phyloP scores from a whole-genome alignment of 2,329 filamentous ascomycete species.

The Sporothrix dimorphospora region DNA sequence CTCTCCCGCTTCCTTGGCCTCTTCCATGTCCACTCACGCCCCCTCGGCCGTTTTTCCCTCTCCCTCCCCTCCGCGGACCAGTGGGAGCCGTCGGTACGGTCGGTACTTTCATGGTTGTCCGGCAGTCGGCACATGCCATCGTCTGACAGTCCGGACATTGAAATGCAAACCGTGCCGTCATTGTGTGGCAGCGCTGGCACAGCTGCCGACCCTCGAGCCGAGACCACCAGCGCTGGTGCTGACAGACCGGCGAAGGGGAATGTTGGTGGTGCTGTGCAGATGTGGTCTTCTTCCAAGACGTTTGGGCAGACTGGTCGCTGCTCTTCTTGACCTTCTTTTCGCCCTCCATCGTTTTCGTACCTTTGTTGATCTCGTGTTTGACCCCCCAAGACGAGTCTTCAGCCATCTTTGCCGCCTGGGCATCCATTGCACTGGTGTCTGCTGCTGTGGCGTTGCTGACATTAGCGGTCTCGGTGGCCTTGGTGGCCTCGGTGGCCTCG shows the following conservation, averaged over 20 bases:
- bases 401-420: not conserved
- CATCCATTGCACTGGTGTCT: not conserved
- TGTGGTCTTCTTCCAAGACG: not conserved
- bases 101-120: not conserved
- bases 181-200: not conserved
- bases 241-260: not conserved
- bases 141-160: not conserved
- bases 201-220: not conserved
- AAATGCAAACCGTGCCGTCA: not conserved
- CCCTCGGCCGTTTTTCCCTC: not conserved
- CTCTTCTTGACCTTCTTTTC: not conserved
- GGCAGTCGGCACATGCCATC: not conserved
- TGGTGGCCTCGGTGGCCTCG: not conserved
- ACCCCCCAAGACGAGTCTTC: not conserved
- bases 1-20: not conserved
- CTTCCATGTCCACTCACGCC: not conserved
- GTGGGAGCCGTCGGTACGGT: not conserved
- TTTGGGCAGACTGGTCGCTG: not conserved
- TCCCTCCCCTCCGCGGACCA: not conserved
- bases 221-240: not conserved
- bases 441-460: not conserved
- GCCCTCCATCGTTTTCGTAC: not conserved
- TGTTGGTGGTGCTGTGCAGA: not conserved
- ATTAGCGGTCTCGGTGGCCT: not conserved
- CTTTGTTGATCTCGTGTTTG: not conserved